These are phyloP conservation scores for Sclerotinia minor DNA, from an alignment of 2,329 filamentous ascomycete genomes.

Conservation along the genomic window DNA sequence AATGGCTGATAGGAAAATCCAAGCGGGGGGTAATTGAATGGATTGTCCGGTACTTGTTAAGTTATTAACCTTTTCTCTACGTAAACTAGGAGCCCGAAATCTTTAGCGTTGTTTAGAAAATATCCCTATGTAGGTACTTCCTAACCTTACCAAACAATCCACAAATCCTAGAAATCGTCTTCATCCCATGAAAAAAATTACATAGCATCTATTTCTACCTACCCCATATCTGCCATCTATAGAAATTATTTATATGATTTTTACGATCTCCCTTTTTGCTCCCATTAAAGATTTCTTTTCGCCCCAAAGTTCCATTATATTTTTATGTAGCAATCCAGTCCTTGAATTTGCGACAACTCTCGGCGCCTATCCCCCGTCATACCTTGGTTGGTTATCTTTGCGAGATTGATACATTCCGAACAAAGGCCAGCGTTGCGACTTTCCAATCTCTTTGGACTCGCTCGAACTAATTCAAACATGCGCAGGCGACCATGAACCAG, in stretches of 20 bases:
- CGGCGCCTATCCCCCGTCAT: constrained; percentile 17
- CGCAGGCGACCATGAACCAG: constrained; percentile 22
- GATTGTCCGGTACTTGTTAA: constrained; percentile 3
- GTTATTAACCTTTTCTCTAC: background rate
- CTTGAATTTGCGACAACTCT: constrained; percentile 18
- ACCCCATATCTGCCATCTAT: background rate
- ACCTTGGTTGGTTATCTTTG: constrained; percentile 20
- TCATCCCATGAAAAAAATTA: background rate
- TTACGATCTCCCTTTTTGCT: background rate
- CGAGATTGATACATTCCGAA: constrained; percentile 16
- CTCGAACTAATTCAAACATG: constrained; percentile 23
- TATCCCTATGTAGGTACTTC: background rate
- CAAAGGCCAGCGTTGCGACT: constrained; percentile 19
- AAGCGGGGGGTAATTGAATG: background rate
- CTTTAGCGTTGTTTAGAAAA: constrained; percentile 1
- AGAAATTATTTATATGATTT: background rate
- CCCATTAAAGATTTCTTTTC: too few relatives aligned
- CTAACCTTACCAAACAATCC: background rate
- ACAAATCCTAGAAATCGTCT: background rate
- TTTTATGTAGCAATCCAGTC: background rate
- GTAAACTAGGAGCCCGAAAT: constrained; percentile 3
- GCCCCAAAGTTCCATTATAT: background rate
- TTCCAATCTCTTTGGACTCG: constrained; percentile 20
- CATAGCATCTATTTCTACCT: background rate
- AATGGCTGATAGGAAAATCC: background rate